A percentile compares a stretch with the other conserved stretches of the same genome.
Conservation (phyloP, 768 basidiomycete genomes). For the Xerocomus spinulosus region DNA sequence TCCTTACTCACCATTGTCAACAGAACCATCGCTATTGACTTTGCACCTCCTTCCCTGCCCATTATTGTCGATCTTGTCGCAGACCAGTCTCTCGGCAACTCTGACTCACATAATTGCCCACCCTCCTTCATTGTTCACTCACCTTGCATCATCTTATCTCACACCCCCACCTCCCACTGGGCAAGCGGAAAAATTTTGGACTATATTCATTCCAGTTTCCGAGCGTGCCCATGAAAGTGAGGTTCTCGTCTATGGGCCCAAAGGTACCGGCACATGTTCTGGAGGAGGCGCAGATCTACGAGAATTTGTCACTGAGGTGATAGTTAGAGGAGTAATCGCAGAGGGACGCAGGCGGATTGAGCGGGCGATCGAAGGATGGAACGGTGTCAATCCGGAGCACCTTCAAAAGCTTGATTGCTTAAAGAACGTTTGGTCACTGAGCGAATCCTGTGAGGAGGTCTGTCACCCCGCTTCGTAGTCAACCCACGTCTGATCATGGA, state of each 20-base stretch:
- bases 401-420: slow-evolving; percentile 51
- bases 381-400: slow-evolving; percentile 36
- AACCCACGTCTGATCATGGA: neutral
- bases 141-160: slow-evolving; percentile 68
- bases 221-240: slow-evolving; percentile 58
- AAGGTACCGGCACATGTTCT: slow-evolving; percentile 43
- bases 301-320: slow-evolving; percentile 61
- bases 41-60: slow-evolving; percentile 51
- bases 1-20: slow-evolving; percentile 8
- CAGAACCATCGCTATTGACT: slow-evolving; percentile 55
- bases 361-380: slow-evolving; percentile 64
- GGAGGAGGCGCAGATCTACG: slow-evolving; percentile 31
- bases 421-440: slow-evolving; percentile 41
- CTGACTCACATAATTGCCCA: slow-evolving; percentile 64
- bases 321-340: slow-evolving; percentile 43
- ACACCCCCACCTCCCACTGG: slow-evolving; percentile 64
- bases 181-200: slow-evolving; percentile 72
- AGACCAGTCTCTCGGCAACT: slow-evolving; percentile 60
- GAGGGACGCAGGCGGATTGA: slow-evolving; percentile 52
- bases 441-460: slow-evolving; percentile 29
- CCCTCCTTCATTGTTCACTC: slow-evolving; percentile 61
- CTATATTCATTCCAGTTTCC: slow-evolving; percentile 65
- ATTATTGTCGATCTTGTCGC: slow-evolving; percentile 51
- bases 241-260: slow-evolving; percentile 52
- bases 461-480: slow-evolving; percentile 20